phyloP scores from a whole-genome alignment of 441 rosid genomes.

The Populus hybrid region DNA sequence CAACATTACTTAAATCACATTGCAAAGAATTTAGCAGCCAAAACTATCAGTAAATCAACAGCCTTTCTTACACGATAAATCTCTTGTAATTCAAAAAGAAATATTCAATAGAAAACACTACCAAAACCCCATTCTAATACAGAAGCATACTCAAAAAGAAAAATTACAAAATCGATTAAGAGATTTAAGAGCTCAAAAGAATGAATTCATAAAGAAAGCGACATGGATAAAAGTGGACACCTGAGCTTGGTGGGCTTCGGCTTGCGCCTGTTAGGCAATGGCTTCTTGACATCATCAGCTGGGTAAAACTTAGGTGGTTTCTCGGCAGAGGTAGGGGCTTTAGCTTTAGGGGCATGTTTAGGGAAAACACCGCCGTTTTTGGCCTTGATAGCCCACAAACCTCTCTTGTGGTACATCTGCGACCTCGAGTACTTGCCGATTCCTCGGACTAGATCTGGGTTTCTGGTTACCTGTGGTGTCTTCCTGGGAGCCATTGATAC shows the following conservation, averaged over 20 bases:
- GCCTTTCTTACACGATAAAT: neutral
- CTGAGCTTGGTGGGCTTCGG: slow-evolving; percentile 78
- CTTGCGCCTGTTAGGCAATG: slow-evolving; percentile 58
- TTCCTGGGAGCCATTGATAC: slow-evolving; percentile 8
- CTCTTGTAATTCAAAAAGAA: neutral
- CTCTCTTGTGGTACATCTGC: slow-evolving; percentile 76
- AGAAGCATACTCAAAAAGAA: neutral
- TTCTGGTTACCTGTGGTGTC: slow-evolving; percentile 42
- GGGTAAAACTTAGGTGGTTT: slow-evolving; percentile 67
- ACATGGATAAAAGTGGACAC: slow-evolving; percentile 20
- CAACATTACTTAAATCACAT: neutral
- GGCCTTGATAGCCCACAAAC: slow-evolving; percentile 80
- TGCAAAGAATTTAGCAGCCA: neutral
- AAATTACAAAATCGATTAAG: too few relatives aligned
- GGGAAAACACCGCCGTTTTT: slow-evolving; percentile 71
- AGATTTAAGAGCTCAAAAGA: neutral
- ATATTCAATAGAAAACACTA: neutral
- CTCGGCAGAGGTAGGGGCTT: slow-evolving; percentile 27
- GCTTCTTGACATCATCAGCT: slow-evolving; percentile 9
- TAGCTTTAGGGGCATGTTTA: slow-evolving; percentile 52
- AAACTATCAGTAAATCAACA: neutral
- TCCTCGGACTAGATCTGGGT: slow-evolving; percentile 61
- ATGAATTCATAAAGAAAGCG: neutral
- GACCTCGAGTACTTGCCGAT: slow-evolving; percentile 65
- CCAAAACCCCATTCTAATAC: too few relatives aligned